phyloP scores from a whole-genome alignment of 331 rosid genomes.

The Rhamnella rubrinervis region DNA sequence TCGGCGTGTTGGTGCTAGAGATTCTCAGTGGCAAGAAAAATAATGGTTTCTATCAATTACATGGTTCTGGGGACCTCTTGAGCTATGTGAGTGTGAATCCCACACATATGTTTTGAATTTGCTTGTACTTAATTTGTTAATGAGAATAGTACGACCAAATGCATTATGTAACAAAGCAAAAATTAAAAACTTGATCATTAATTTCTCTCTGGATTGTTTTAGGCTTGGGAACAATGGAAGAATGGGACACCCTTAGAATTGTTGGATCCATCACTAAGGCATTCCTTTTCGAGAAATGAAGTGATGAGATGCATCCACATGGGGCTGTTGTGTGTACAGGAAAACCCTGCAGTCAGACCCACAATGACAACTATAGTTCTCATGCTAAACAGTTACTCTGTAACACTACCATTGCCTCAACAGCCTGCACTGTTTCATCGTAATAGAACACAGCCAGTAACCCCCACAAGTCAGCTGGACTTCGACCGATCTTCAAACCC shows the following conservation, averaged over 20 bases:
- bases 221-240: slow-evolving; percentile 28
- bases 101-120: background rate
- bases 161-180: background rate
- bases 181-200: background rate
- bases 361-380: slow-evolving; percentile 22
- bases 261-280: slow-evolving; percentile 23
- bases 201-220: background rate
- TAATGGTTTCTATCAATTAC: slow-evolving; percentile 2
- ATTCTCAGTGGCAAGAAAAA: background rate
- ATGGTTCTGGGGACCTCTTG: slow-evolving; percentile 14
- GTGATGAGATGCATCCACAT: slow-evolving; percentile 32
- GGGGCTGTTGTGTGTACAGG: slow-evolving; percentile 36
- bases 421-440: slow-evolving; percentile 24
- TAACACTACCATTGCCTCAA: slow-evolving; percentile 22
- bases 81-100: slow-evolving; percentile 13
- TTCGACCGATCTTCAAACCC: background rate
- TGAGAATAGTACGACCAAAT: background rate
- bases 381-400: slow-evolving; percentile 22
- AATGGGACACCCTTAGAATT: slow-evolving; percentile 21
- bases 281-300: slow-evolving; percentile 18
- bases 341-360: slow-evolving; percentile 31
- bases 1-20: slow-evolving; percentile 20
- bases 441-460: background rate
- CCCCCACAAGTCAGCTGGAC: background rate
- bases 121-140: background rate